Conservation (phyloP, 2,329 filamentous ascomycete genomes). For the Daldinia eschscholtzii region DNA sequence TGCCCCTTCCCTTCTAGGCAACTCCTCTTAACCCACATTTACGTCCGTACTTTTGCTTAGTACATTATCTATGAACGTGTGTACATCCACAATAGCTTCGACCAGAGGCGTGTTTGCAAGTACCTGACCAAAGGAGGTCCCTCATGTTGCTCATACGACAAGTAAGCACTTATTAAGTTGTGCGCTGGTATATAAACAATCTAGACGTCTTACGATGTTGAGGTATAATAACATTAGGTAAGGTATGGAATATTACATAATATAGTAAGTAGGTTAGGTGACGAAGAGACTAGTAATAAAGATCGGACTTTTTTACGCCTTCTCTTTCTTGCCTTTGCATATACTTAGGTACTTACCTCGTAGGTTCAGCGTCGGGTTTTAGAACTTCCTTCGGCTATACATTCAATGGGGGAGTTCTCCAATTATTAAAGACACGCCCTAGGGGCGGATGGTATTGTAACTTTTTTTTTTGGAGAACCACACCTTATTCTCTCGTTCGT, state of each 20-base stretch:
- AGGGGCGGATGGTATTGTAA: conserved; percentile 5
- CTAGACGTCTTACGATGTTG: conserved; percentile 4
- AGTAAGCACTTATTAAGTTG: conserved; percentile 18
- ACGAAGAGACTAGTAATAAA: conserved; percentile 31
- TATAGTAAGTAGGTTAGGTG: conserved; percentile 6
- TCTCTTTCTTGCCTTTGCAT: conserved; percentile 28
- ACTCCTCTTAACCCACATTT: conserved; percentile 30
- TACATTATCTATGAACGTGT: conserved; percentile 3
- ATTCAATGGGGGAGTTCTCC: conserved; percentile 8
- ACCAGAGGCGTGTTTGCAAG: not conserved
- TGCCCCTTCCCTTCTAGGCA: conserved; percentile 36
- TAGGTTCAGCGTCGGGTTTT: conserved; percentile 28
- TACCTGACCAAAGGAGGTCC: not conserved
- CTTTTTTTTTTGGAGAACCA: conserved; percentile 20
- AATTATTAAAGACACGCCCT: conserved; percentile 14
- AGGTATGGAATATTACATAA: conserved; percentile 10
- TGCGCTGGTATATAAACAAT: not conserved
- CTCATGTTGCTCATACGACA: conserved; percentile 5
- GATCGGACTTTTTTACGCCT: conserved; percentile 30
- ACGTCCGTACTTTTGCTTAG: conserved; percentile 31
- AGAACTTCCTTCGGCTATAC: conserved; percentile 32
- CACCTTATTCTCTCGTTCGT: conserved; percentile 17
- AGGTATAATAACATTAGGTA: conserved; percentile 19
- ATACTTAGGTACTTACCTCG: not conserved
- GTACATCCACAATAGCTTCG: conserved; percentile 22